phyloP scores from a whole-genome alignment of 2,329 filamentous ascomycete genomes.

The Fusarium sulawesiense region DNA sequence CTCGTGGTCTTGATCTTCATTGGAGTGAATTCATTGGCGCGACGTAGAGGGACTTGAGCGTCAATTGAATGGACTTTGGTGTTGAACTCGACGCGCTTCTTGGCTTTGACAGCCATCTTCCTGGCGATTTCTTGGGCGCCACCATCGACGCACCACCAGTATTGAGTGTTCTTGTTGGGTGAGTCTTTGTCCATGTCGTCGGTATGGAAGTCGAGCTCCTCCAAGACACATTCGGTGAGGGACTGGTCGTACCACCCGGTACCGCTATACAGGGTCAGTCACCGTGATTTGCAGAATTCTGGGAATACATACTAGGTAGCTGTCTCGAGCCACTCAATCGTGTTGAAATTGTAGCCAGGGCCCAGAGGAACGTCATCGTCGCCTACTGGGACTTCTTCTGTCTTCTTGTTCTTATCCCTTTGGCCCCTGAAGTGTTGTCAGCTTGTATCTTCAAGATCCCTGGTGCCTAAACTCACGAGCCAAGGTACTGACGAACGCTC shows the following conservation, averaged over 20 bases:
- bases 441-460: background rate
- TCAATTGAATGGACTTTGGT: background rate
- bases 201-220: constrained; percentile 9
- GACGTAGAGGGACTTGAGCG: background rate
- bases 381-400: background rate
- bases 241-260: constrained; percentile 24
- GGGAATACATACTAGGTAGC: background rate
- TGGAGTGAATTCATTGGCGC: fast-evolving
- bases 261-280: background rate
- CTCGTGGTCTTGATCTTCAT: background rate
- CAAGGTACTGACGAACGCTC: constrained; percentile 34
- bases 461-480: constrained; percentile 9
- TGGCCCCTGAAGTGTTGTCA: background rate
- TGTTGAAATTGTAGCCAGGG: constrained; percentile 6
- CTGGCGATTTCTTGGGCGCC: constrained; percentile 16
- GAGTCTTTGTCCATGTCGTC: background rate
- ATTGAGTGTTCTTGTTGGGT: background rate
- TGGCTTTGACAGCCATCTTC: background rate
- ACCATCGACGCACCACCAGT: constrained; percentile 15
- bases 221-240: constrained; percentile 13
- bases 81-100: background rate
- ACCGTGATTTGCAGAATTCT: fast-evolving
- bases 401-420: fast-evolving
- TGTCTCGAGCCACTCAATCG: constrained; percentile 21
- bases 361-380: background rate